Evolutionary conservation across 306 rosid species (phyloP), one percentile per base, ranked within the genome.

Genomic region (Dalbergia cochinchinensis): DNA sequence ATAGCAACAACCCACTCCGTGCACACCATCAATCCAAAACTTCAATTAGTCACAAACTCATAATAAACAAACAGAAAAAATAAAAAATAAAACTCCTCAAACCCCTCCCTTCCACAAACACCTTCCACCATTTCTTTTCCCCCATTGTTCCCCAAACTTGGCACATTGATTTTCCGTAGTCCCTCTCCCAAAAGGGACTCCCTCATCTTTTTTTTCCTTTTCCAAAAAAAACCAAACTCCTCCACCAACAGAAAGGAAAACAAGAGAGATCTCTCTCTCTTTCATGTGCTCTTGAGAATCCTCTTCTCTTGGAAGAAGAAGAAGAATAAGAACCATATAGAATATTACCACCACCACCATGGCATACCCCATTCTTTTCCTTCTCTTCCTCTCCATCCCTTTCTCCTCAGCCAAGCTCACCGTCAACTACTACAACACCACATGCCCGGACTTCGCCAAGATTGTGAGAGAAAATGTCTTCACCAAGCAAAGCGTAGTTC

Each of bases 391-490:
- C 8, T 72, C 81, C 75, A 16, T 83, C 58, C 87, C 87, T 0
- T 62, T 79, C 19, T 78, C 78, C 44, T 61, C 83, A 2, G 73
- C 87, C 0, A 51, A 65, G 6, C 94, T 88, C 47, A 74, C 66
- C 45, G 6, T 44, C 4, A 60, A 86, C 15, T 89, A 89, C 71
- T 89, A 86, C 91, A 58, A 77, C 9, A 15, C 55, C 59, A 69
- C 88, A 16, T 91, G 96, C 53, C 91, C 93, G 6, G 71, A 74
- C 41, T 91, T 91, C 65, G 26, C 60, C 4, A 73, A 59, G 7
- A 87, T 68, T 35, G 87, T 89, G 0, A 57, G 14, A 0, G 87
- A 87, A 1, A 22, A 55, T 55, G 78, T 89, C 7, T 84, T 33
- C 65, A 7, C 3, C 67, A 89, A 89, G 60, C 93, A 91, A 34